A percentile compares a stretch with the other conserved stretches of the same genome.
phyloP scores from a whole-genome alignment of 2,329 filamentous ascomycete species.

The Neonectria coccinea region DNA sequence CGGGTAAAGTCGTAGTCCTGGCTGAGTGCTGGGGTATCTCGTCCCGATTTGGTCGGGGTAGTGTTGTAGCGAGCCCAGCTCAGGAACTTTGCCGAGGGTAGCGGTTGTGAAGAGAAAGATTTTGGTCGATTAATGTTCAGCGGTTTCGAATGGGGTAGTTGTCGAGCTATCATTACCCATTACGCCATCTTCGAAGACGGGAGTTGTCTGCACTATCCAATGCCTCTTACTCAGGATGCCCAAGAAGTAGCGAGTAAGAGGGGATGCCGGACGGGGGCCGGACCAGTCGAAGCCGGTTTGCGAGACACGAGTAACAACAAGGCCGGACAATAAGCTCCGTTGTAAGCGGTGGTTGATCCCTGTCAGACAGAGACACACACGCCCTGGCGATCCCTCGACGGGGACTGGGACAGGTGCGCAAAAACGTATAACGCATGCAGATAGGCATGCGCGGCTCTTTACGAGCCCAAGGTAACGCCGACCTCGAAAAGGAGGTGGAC shows the following conservation, averaged over 20 bases:
- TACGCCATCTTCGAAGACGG: background rate
- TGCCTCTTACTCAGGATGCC: background rate
- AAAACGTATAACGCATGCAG: conserved; percentile 46
- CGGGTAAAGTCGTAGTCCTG: background rate
- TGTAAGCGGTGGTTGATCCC: conserved; percentile 7
- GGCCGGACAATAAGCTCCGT: background rate
- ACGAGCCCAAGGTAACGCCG: conserved; percentile 65
- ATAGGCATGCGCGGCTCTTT: conserved; percentile 41
- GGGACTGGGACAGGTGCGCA: conserved; percentile 21
- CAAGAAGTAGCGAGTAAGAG: background rate
- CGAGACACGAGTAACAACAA: background rate
- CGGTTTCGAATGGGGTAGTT: background rate
- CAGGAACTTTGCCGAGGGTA: background rate
- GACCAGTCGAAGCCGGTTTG: background rate
- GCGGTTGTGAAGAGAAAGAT: background rate
- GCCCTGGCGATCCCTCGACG: conserved; percentile 17
- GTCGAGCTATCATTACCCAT: background rate
- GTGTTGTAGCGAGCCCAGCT: background rate
- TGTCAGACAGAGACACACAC: conserved; percentile 13
- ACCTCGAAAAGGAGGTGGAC: conserved; percentile 72
- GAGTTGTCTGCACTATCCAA: background rate
- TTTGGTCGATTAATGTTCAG: background rate
- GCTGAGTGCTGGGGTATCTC: conserved; percentile 19
- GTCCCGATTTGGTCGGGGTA: background rate
- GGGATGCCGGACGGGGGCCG: background rate